phyloP scores from a whole-genome alignment of 2,329 filamentous ascomycete species.

The Clonostachys byssicola region DNA sequence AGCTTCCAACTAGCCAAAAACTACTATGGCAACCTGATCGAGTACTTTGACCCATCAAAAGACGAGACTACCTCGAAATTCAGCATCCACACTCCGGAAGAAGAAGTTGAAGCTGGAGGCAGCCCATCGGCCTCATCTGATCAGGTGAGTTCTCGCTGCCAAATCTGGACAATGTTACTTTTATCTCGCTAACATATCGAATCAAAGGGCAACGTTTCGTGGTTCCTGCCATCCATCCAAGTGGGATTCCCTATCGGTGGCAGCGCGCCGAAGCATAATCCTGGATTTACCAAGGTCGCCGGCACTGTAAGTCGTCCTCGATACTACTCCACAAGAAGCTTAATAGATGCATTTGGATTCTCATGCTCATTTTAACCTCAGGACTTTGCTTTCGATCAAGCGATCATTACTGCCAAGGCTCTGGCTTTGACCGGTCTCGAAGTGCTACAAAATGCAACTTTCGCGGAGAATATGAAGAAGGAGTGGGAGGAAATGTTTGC shows the following conservation, averaged over 20 bases:
- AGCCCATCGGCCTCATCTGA: conserved; percentile 4
- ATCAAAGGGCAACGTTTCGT: conserved; percentile 5
- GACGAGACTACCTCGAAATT: conserved; percentile 5
- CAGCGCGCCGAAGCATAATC: conserved; percentile 5
- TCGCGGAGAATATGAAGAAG: conserved; percentile 4
- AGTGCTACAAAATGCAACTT: conserved; percentile 6
- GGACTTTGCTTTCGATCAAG: conserved; percentile 6
- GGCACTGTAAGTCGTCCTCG: conserved; percentile 1
- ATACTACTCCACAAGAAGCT: no score
- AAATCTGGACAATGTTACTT: no score
- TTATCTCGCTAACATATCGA: no score
- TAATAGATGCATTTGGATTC: neutral
- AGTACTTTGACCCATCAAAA: conserved; percentile 4
- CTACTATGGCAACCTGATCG: conserved; percentile 5
- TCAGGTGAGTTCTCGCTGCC: neutral
- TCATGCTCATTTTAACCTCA: neutral
- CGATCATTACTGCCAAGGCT: conserved; percentile 5
- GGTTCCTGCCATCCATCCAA: conserved; percentile 6
- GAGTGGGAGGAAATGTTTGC: conserved; percentile 7
- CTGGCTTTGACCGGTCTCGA: conserved; percentile 5
- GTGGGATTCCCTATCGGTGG: conserved; percentile 6
- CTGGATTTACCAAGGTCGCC: conserved; percentile 5
- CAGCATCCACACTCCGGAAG: conserved; percentile 3
- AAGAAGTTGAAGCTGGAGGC: neutral
- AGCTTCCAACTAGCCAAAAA: conserved; percentile 4